Evolutionary conservation across 2,329 filamentous ascomycete genomes (phyloP), one percentile per base, ranked within the genome.

Genomic region (Cryphonectria radicalis): DNA sequence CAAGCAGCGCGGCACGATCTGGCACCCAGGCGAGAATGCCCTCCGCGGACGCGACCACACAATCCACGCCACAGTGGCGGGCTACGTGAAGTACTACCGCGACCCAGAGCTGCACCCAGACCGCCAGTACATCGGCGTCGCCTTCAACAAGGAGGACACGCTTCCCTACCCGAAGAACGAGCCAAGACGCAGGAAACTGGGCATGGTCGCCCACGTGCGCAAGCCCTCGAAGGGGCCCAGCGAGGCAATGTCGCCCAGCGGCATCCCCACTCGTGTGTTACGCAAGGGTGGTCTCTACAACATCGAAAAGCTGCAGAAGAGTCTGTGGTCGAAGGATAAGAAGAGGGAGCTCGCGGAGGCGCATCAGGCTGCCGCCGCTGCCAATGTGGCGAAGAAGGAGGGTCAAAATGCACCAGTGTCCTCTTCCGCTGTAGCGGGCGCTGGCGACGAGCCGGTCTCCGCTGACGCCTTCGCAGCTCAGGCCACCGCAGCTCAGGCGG

Each of bases 61-160:
- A 66, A 97, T 99, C 80, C 97, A 93, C 82, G 91, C 96, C 68
- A 91, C 90, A 72, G 89, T 92, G 70, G 87, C 92, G 4, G 96
- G 96, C 74, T 99, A 97, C 82, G 96, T 99, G 73, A 94, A 96
- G 77, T 99, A 97, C 88, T 99, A 99, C 86, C 90, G 92, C 79
- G 95, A 99, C 79, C 94, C 95, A 0, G 82, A 87, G 43, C 88
- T 86, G 72, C 94, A 98, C 81, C 93, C 95, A 0, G 92, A 94
- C 76, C 89, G 95, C 73, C 93, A 97, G 81, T 99, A 95, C 85
- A 99, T 99, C 78, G 96, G 96, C 73, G 92, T 99, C 28, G 92
- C 93, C 46, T 95, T 97, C 81, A 88, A 95, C 80, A 93, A 94
- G 79, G 85, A 90, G 22, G 93, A 97, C 77, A 89, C 86, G 43